Base-by-base conservation (phyloP, 768 basidiomycete species). In the Russula sp. region DNA sequence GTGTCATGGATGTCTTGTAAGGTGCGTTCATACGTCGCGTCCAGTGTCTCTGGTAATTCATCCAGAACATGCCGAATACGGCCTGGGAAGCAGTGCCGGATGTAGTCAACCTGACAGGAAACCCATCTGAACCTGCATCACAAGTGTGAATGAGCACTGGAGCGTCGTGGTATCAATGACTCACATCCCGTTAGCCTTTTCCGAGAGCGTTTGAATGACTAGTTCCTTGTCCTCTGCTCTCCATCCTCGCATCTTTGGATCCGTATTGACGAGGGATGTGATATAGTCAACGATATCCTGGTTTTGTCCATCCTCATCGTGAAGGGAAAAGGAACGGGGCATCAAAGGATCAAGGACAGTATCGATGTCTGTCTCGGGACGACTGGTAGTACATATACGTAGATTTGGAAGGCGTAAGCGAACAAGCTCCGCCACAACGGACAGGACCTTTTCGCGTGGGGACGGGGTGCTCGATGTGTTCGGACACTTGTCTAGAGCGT, bases 401-500 rank as follows among this genome's bases (percentile, higher is more conserved):
- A 61, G 4, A 34, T 61, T 22, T 2, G 54, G 14, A 6, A 50
- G 3, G 0, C 11, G 54, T 3, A 27, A 22, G 13, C 18, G 4
- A 18, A 55, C 61, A 2, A 61, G 45, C 9, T 20, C 18, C 11
- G 40, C 31, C 11, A 62, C 27, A 18, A 56, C 7, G 1, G 18
- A 2, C 14, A 56, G 31, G 8, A 56, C 49, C 14, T 20, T 11
- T 9, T 56, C 55, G 11, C 55, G 55, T 5, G 54, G 31, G 13
- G 55, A 14, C 0, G 39, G 47, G 4, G 16, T 22, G 2, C 31
- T 31, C 16, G 37, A 13, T 0, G 31, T 32, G 4, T 18, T 18
- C 6, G 55, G 61, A 39, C 54, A 62, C 8, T 62, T 55, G 32
- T 62, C 61, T 0, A 62, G 39, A 22, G 55, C 61, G 11, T 62